Evolutionary conservation across 2,329 filamentous ascomycete genomes (phyloP), one percentile per base, ranked within the genome.

Genomic region (Ophiostoma piceae): DNA sequence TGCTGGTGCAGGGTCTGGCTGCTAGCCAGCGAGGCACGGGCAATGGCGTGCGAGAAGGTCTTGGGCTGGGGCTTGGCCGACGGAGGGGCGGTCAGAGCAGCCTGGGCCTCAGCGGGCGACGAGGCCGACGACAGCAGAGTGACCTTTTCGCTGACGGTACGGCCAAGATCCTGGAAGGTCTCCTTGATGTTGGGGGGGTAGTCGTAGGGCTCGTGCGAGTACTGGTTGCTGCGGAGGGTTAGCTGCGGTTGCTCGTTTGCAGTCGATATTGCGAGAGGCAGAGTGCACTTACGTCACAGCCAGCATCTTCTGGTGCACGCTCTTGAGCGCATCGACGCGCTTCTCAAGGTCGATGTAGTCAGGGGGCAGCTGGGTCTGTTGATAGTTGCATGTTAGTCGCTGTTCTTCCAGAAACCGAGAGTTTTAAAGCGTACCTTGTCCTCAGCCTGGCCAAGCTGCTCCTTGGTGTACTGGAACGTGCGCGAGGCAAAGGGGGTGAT

Each of bases 281-380:
- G 19, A 12, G 37, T 60, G 71, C 69, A 87, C 91, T 82, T 84
- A 96, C 92, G 95, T 99, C 78, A 98, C 95, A 75, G 92, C 88
- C 73, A 99, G 88, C 85, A 99, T 92, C 84, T 96, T 97, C 83
- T 96, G 92, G 81, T 99, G 95, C 71, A 96, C 95, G 78, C 91
- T 89, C 85, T 97, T 98, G 78, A 99, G 84, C 71, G 95, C 95
- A 87, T 99, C 95, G 77, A 98, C 93, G 74, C 94, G 90, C 87
- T 97, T 97, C 87, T 99, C 95, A 73, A 99, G 90, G 81, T 98
- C 94, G 79, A 97, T 92, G 82, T 99, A 99, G 82, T 98, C 95
- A 75, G 94, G 90, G 65, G 95, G 95, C 62, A 99, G 92, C 82
- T 98, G 91, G 73, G 95, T 99, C 92, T 96, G 76, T 66, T 35